phyloP scores from a whole-genome alignment of 2,329 filamentous ascomycete genomes.

The Aphanocladium album region DNA sequence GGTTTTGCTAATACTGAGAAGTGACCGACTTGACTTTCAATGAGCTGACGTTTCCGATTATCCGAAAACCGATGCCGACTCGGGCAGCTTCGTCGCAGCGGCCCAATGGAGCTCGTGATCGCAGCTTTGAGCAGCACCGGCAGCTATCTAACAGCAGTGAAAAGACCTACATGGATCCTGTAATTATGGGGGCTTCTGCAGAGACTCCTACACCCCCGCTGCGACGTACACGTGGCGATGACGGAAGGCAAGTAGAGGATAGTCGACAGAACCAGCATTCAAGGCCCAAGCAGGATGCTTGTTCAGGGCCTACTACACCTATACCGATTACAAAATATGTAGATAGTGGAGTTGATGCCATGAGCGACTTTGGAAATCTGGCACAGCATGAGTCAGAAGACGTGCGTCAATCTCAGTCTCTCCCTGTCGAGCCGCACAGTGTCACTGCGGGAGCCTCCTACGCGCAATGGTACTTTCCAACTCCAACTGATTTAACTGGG shows the following conservation, averaged over 20 bases:
- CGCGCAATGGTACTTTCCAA: neutral
- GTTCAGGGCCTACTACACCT: neutral
- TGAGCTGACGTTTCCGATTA: constrained; percentile 41
- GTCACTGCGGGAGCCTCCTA: neutral
- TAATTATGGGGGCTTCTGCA: neutral
- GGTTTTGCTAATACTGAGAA: constrained; percentile 22
- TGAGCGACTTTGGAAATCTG: neutral
- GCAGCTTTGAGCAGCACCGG: neutral
- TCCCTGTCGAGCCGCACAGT: neutral
- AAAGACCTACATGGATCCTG: neutral
- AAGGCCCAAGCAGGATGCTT: neutral
- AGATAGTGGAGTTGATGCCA: constrained; percentile 10
- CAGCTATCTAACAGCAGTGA: neutral
- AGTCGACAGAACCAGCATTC: too few relatives aligned
- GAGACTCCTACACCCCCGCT: neutral
- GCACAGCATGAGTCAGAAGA: neutral
- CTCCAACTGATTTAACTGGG: neutral
- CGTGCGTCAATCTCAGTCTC: neutral
- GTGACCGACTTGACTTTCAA: constrained; percentile 51
- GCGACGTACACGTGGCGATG: too few relatives aligned
- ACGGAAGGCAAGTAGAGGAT: too few relatives aligned
- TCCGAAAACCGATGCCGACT: constrained; percentile 15
- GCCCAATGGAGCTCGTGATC: neutral
- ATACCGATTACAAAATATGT: neutral
- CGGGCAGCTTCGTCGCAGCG: constrained; percentile 25